phyloP scores from a whole-genome alignment of 495 filamentous ascomycete genomes.

The Penicillium steckii region DNA sequence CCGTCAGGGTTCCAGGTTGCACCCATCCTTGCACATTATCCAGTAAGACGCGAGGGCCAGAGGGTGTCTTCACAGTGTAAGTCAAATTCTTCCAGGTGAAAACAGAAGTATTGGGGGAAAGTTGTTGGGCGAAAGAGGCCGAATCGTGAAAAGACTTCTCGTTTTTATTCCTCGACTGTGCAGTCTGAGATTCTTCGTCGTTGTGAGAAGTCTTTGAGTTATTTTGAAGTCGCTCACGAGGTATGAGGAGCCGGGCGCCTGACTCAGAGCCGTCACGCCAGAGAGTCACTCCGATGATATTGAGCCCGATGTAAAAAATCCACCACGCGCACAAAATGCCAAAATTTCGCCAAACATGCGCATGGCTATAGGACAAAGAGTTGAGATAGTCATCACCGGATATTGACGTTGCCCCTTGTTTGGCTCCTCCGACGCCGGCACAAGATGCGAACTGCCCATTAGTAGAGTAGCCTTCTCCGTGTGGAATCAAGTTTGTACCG shows the following conservation, averaged over 20 bases:
- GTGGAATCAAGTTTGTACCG: constrained; percentile 38
- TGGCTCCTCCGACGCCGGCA: constrained; percentile 44
- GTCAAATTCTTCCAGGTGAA: constrained; percentile 60
- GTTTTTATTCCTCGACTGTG: constrained; percentile 8
- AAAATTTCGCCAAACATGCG: constrained; percentile 42
- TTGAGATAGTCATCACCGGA: constrained; percentile 45
- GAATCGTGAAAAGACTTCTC: constrained; percentile 28
- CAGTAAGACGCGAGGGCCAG: constrained; percentile 49
- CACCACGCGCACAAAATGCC: constrained; percentile 38
- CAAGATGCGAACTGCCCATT: constrained; percentile 41
- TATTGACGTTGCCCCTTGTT: constrained; percentile 32
- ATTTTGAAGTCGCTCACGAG: constrained; percentile 24
- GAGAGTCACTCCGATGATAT: constrained; percentile 21
- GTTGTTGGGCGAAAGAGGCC: constrained; percentile 26
- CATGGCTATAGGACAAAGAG: constrained; percentile 39
- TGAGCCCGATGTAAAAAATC: constrained; percentile 30
- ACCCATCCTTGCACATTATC: constrained; percentile 85
- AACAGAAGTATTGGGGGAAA: constrained; percentile 48
- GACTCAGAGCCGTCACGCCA: constrained; percentile 24
- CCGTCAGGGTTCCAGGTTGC: constrained; percentile 74
- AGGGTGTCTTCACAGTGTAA: constrained; percentile 47
- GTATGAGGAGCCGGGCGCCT: constrained; percentile 26
- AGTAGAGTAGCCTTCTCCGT: constrained; percentile 20
- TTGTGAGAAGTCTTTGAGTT: not conserved
- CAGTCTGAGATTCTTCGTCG: constrained; percentile 28